A percentile compares a stretch with the other conserved stretches of the same genome.
Conservation (phyloP, 768 basidiomycete genomes). For the Rhodotorula paludigena region DNA sequence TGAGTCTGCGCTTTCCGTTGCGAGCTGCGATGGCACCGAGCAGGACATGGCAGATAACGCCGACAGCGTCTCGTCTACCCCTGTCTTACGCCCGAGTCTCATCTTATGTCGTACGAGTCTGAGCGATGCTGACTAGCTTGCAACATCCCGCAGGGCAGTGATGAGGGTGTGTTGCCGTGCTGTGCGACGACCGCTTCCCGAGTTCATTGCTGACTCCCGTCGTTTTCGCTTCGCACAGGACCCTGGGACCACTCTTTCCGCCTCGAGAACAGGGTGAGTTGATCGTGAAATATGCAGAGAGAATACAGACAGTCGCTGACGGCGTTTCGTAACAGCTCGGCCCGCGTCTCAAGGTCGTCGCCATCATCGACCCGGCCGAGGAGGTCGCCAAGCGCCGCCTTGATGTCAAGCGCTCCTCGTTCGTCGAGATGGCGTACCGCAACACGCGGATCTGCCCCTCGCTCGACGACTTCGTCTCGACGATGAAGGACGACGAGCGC, state of each 20-base stretch:
- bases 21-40: too few species aligned
- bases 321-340: constrained; percentile 86
- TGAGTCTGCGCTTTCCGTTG: constrained; percentile 41
- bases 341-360: constrained; percentile 88
- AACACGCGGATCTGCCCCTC: constrained; percentile 73
- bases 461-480: constrained; percentile 40
- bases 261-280: constrained; percentile 47
- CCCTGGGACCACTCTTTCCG: constrained; percentile 51
- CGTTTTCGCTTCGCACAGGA: background rate
- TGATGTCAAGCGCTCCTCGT: constrained; percentile 82
- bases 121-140: too few species aligned
- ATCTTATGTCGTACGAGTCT: too few species aligned
- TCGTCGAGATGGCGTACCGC: constrained; percentile 88
- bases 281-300: too few species aligned
- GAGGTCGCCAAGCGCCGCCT: constrained; percentile 75
- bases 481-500: constrained; percentile 29
- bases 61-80: too few species aligned
- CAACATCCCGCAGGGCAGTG: background rate
- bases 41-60: too few species aligned
- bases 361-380: constrained; percentile 82
- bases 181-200: too few species aligned
- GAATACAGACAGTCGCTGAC: too few species aligned
- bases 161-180: background rate
- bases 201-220: background rate
- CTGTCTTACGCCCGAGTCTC: too few species aligned